Evolutionary conservation across 257 asterid species (phyloP), one percentile per base, ranked within the genome.

Genomic region (Solanum stenotomum): DNA sequence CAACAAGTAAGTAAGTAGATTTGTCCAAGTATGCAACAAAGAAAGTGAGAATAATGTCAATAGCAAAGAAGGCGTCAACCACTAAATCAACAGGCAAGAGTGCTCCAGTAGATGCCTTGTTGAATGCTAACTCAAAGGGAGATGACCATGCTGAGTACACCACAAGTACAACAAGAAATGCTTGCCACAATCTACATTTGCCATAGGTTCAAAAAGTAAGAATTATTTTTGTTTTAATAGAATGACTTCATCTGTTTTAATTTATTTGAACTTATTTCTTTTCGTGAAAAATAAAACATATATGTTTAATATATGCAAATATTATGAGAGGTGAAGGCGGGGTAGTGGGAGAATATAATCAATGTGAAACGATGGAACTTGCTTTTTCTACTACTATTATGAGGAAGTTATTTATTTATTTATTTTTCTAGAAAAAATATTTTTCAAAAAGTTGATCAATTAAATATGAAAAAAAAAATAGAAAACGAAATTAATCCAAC

Each of bases 101-200:
- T 35, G 95, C 92, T 82, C 95, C 93, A 2, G 94, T 91, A 2
- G 96, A 93, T 90, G 89, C 93, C 84, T 90, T 91, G 29, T 83
- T 91, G 91, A 97, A 97, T 5, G 99, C 98, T 34, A 97, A 92
- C 92, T 97, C 99, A 86, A 97, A 96, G 8, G 98, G 98, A 44
- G 98, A 96, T 27, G 98, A 82, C 99, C 99, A 96, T 25, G 98
- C 98, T 4, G 98, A 97, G 93, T 97, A 97, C 65, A 94, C 96
- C 90, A 97, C 99, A 89, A 96, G 87, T 86, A 91, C 92, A 88
- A 95, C 98, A 27, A 96, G 94, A 90, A 95, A 96, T 68, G 95
- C 87, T 88, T 94, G 98, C 99, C 99, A 96, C 93, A 90, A 92
- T 90, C 98, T 95, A 93, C 92, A 87, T 81, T 81, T 27, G 0